Percentiles rank a stretch among this genome's conserved stretches.
Evolutionary conservation across 768 basidiomycete species (phyloP).

Genomic region (Xerocomellus intermedius): DNA sequence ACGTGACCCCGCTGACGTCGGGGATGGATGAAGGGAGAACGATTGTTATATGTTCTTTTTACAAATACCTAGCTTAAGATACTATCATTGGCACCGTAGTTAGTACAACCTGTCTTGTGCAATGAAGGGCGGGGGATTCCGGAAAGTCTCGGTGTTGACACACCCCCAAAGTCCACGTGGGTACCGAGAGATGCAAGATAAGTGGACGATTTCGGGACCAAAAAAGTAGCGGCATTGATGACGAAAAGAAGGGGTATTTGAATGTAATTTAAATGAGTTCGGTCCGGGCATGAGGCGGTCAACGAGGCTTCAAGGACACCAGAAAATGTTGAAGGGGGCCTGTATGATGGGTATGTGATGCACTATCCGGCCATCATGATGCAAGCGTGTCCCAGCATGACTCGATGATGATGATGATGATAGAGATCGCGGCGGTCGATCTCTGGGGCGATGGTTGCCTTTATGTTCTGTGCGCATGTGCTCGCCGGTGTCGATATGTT

Average conservation of each 20-base stretch:
- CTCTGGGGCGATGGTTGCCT: not conserved
- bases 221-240: not conserved
- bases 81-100: no score
- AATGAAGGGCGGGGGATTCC: no score
- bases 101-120: no score
- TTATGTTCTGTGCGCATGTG: not conserved
- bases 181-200: not conserved
- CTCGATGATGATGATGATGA: no score
- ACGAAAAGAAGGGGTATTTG: not conserved
- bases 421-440: not conserved
- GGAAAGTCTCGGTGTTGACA: not conserved
- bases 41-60: no score
- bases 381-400: not conserved
- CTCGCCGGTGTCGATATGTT: not conserved
- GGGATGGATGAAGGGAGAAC: not conserved
- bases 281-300: conserved; percentile 4
- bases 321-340: not conserved
- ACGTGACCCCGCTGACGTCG: not conserved
- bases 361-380: not conserved
- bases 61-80: not conserved
- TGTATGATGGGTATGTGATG: not conserved
- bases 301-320: conserved; percentile 18
- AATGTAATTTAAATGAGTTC: not conserved
- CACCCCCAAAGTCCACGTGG: not conserved
- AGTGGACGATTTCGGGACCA: not conserved